Conservation (phyloP, 257 asterid species). For the Scutellaria barbata region DNA sequence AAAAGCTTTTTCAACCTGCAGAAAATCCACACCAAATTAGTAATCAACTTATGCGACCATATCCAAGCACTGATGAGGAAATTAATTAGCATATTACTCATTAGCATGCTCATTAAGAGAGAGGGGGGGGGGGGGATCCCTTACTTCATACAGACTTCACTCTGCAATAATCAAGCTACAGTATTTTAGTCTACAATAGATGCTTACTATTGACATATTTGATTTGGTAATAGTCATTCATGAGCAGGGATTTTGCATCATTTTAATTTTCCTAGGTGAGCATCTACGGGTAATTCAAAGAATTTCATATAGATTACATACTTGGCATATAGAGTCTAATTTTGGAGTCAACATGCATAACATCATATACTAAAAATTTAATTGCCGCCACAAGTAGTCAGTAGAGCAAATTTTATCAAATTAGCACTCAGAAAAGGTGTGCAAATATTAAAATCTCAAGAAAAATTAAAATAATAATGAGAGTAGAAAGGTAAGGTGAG, state of each 20-base stretch:
- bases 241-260: slow-evolving; percentile 1
- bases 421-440: not conserved
- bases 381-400: not conserved
- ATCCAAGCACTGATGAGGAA: slow-evolving; percentile 15
- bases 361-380: not conserved
- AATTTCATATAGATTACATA: slow-evolving; percentile 7
- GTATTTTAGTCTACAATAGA: slow-evolving; percentile 6
- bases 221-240: not conserved
- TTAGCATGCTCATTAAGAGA: slow-evolving; percentile 6
- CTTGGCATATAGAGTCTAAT: not conserved
- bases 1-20: slow-evolving; percentile 96
- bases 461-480: not conserved
- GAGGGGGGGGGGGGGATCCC: not conserved
- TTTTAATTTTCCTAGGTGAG: not conserved
- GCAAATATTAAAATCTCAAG: not conserved
- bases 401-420: not conserved
- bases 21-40: slow-evolving; percentile 34
- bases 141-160: slow-evolving; percentile 5
- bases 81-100: slow-evolving; percentile 23
- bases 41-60: slow-evolving; percentile 33
- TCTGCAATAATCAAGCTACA: slow-evolving; percentile 28
- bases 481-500: slow-evolving; percentile 5
- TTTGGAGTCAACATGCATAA: slow-evolving; percentile 14
- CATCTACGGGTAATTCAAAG: slow-evolving; percentile 2
- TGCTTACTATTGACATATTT: slow-evolving; percentile 19